Conservation (phyloP, 2,329 filamentous ascomycete genomes). For the Trichoderma koningii region DNA sequence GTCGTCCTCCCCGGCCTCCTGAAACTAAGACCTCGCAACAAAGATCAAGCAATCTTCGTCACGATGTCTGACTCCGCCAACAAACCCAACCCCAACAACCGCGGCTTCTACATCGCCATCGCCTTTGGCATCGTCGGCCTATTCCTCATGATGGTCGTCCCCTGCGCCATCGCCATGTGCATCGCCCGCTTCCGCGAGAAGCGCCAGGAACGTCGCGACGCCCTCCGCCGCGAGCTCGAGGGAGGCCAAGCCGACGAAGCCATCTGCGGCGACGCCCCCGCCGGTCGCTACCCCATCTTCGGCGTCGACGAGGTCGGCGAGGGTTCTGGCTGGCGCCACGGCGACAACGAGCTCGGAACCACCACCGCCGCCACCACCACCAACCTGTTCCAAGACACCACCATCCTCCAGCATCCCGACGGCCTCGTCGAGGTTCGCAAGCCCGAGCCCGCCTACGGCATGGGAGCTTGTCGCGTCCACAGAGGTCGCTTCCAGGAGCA, state of each 20-base stretch:
- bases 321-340: not conserved
- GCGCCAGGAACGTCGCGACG: conserved; percentile 9
- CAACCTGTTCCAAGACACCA: not conserved
- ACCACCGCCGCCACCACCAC: not conserved
- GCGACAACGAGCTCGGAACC: not conserved
- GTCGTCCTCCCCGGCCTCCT: not conserved
- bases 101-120: not conserved
- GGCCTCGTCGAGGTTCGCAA: not conserved
- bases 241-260: not conserved
- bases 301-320: conserved; percentile 12
- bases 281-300: not conserved
- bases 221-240: not conserved
- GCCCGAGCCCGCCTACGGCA: conserved; percentile 6
- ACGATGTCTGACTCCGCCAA: conserved; percentile 2
- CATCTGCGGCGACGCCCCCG: not conserved
- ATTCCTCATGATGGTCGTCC: conserved; percentile 13
- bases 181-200: conserved; percentile 16
- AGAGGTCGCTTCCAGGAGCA: not conserved
- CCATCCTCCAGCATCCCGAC: not conserved
- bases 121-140: not conserved
- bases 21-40: not conserved
- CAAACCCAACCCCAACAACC: conserved; percentile 1
- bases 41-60: not conserved
- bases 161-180: conserved; percentile 17
- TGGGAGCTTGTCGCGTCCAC: not conserved